Base-by-base conservation (phyloP, 108 stramenopile species). In the Cylindrotheca fusiformis region DNA sequence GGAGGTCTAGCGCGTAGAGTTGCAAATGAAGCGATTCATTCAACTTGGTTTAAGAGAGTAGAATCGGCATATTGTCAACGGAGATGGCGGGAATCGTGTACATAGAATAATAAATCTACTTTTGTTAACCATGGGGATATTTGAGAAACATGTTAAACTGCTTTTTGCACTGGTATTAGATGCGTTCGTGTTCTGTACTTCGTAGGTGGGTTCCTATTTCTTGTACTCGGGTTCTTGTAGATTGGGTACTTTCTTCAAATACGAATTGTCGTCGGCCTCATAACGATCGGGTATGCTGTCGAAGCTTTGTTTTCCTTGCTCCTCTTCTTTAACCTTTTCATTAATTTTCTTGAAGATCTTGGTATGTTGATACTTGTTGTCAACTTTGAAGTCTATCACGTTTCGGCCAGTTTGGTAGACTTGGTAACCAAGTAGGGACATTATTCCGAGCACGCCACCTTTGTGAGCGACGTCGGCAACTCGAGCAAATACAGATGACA, bases 221-320 rank as follows among this genome's bases (percentile, higher is more conserved):
- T n/a, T n/a, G n/a, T n/a, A n/a, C n/a, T n/a, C n/a, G 19, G 26
- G 24, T n/a, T 28, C 51, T 2, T 23, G 29, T 3, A 74, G 77
- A 49, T 79, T 78, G 18, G 87, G 87, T 26, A 82, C 60, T 28
- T 85, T 78, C 47, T 91, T 83, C 60, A 88, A 59, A 74, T 86
- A 91, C 27, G 85, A 87, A 69, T 91, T 67, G 60, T 91, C 90
- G 17, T 91, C 90, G 36, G 71, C 78, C 33, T 87, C 87, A 63
- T 91, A 91, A 76, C 90, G 79, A 72, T 91, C 90, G 33, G 86
- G 67, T 24, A 68, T 69, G 45, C 80, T 76, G 10, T 72, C 77
- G 18, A 78, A 78, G 44, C 79, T 76, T 45, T 85, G 66, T 55
- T 84, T 78, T 23, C 74, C 76, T 32, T 68, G 54, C 31, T 84